Conservation (phyloP, 1,139 yeast genomes). For the Geotrichum carabidarum region DNA sequence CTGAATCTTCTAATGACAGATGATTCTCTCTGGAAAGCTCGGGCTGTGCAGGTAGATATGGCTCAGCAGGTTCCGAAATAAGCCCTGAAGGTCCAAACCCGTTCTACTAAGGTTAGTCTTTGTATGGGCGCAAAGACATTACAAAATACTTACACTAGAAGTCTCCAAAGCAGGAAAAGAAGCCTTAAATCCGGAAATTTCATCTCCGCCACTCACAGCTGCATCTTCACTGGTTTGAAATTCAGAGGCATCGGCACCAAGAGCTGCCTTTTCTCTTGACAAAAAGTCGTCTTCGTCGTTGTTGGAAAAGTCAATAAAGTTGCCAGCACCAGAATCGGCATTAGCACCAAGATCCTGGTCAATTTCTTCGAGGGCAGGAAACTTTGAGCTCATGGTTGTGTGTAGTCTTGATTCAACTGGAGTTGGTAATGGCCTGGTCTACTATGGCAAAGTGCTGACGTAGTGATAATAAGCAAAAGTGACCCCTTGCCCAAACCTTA, state of each 20-base stretch:
- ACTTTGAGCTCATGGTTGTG: slow-evolving; percentile 68
- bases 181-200: slow-evolving; percentile 40
- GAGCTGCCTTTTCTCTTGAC: slow-evolving; percentile 74
- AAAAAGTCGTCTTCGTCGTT: slow-evolving; percentile 57
- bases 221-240: slow-evolving; percentile 66
- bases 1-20: slow-evolving; percentile 36
- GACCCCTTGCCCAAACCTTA: no score
- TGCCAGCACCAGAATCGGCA: slow-evolving; percentile 30
- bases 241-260: slow-evolving; percentile 67
- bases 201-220: slow-evolving; percentile 49
- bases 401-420: slow-evolving; percentile 5
- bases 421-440: no score
- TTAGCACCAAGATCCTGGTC: slow-evolving; percentile 32
- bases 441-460: no score
- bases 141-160: not conserved
- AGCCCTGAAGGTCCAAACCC: slow-evolving; percentile 27
- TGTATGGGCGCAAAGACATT: not conserved
- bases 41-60: slow-evolving; percentile 31
- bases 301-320: slow-evolving; percentile 38
- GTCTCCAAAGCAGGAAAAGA: slow-evolving; percentile 54
- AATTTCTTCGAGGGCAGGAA: slow-evolving; percentile 68
- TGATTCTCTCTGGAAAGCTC: slow-evolving; percentile 21
- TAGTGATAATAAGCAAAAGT: no score
- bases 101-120: slow-evolving; percentile 7
- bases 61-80: slow-evolving; percentile 31